These are phyloP conservation scores for Phycomyces nitens DNA, from an alignment of 192 early-diverging fungal genomes.

Conservation along the genomic window DNA sequence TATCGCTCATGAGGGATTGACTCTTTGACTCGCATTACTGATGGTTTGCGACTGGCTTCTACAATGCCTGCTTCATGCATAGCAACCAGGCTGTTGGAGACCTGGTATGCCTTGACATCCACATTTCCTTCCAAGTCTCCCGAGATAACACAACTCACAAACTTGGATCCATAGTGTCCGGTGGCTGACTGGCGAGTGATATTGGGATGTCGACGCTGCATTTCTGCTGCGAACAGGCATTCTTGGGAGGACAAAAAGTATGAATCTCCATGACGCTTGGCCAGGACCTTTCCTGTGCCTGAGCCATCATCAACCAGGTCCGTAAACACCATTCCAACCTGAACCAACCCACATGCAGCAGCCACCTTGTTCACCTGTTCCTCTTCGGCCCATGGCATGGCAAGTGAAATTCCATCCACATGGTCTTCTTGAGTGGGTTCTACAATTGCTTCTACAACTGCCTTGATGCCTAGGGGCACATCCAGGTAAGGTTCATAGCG, in stretches of 20 bases:
- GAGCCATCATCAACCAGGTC: slow-evolving; percentile 83
- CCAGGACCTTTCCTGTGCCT: slow-evolving; percentile 75
- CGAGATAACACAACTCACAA: slow-evolving; percentile 93
- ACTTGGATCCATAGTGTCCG: slow-evolving; percentile 86
- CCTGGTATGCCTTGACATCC: slow-evolving; percentile 85
- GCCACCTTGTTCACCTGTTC: slow-evolving; percentile 59
- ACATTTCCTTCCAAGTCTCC: slow-evolving; percentile 85
- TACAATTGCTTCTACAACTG: slow-evolving; percentile 90
- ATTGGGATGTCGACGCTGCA: slow-evolving; percentile 75
- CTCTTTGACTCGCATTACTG: slow-evolving; percentile 80
- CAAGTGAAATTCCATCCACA: slow-evolving; percentile 67
- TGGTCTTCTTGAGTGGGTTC: slow-evolving; percentile 87
- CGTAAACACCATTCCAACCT: slow-evolving; percentile 91
- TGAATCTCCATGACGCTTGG: slow-evolving; percentile 87
- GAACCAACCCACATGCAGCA: slow-evolving; percentile 58
- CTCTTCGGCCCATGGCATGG: slow-evolving; percentile 55
- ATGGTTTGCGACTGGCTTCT: slow-evolving; percentile 84
- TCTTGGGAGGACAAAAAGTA: slow-evolving; percentile 93
- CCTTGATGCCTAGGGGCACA: slow-evolving; percentile 94
- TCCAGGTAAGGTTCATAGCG: slow-evolving; percentile 85
- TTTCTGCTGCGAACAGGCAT: slow-evolving; percentile 77
- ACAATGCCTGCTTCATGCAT: slow-evolving; percentile 91
- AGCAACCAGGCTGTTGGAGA: slow-evolving; percentile 85
- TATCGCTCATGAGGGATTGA: slow-evolving; percentile 68
- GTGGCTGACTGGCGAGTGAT: slow-evolving; percentile 66